A percentile compares a stretch with the other conserved stretches of the same genome.
These are phyloP conservation scores for Neurospora sp. DNA, from an alignment of 495 filamentous ascomycete species.

Conservation along the genomic window DNA sequence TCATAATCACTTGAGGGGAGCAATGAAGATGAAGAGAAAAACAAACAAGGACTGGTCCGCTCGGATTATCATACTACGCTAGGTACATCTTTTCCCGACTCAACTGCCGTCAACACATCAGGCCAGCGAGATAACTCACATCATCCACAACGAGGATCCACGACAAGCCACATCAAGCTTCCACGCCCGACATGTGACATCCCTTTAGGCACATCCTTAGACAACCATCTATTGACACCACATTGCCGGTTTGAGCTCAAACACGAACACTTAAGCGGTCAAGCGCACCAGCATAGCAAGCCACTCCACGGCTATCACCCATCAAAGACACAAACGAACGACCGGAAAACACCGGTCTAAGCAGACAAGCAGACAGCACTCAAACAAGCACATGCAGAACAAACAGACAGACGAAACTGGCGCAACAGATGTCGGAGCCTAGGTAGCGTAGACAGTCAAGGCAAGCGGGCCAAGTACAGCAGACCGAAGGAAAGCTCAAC, in stretches of 20 bases:
- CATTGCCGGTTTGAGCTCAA: not conserved
- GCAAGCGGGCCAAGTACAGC: not conserved
- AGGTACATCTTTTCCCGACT: not conserved
- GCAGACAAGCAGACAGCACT: not conserved
- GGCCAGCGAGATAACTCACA: not conserved
- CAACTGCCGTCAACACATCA: not conserved
- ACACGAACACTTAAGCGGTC: not conserved
- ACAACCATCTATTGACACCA: not conserved
- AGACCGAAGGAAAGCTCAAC: not conserved
- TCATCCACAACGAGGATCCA: not conserved
- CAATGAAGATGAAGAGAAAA: not conserved
- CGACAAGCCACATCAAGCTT: not conserved
- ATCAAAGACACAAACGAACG: not conserved
- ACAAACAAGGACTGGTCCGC: not conserved
- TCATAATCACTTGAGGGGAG: not conserved
- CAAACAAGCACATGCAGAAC: conserved; percentile 1
- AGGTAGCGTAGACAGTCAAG: not conserved
- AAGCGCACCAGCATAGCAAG: not conserved
- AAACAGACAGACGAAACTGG: not conserved
- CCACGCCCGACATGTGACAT: not conserved
- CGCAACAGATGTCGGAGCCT: not conserved
- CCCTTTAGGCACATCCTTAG: not conserved
- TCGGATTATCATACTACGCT: conserved; percentile 1
- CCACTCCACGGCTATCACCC: not conserved
- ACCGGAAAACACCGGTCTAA: not conserved